Evolutionary conservation across 345 rosid genomes (phyloP), one percentile per base, ranked within the genome.

Genomic region (Rhodamnia argentea): DNA sequence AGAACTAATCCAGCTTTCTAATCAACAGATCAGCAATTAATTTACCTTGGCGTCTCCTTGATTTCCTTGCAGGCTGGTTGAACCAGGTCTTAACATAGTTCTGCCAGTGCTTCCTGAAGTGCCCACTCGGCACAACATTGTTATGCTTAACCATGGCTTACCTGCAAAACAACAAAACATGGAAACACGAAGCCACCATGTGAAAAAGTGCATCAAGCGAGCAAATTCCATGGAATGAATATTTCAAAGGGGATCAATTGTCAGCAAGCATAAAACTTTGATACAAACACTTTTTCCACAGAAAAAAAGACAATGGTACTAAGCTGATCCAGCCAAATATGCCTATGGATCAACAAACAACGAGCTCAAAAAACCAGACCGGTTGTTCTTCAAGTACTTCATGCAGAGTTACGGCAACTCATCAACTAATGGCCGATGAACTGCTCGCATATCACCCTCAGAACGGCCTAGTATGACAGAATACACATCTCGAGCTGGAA

Each of bases 71-170:
- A 13, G 98, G 98, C 82, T 96, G 98, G 89, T 96, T 94, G 86
- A 96, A 94, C 98, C 98, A 94, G 5, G 98, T 94, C 91, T 92
- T 96, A 50, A 96, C 96, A 90, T 91, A 90, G 91, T 94, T 94
- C 57, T 94, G 96, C 98, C 98, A 96, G 86, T 96, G 95, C 90
- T 96, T 96, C 89, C 90, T 93, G 84, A 96, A 96, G 89, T 96
- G 98, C 8, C 93, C 92, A 74, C 57, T 92, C 4, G 98, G 95
- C 40, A 96, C 86, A 20, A 90, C 98, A 56, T 96, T 96, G 92
- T 96, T 96, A 84, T 96, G 98, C 94, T 96, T 96, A 86, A 94
- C 90, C 87, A 89, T 91, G 86, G 27, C 91, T 91, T 84, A 92
- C 93, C 93, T 89, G 88, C 50, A 60, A 84, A 47, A 50, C 13